phyloP scores from a whole-genome alignment of 768 basidiomycete species.

The Phylloporus sp. region DNA sequence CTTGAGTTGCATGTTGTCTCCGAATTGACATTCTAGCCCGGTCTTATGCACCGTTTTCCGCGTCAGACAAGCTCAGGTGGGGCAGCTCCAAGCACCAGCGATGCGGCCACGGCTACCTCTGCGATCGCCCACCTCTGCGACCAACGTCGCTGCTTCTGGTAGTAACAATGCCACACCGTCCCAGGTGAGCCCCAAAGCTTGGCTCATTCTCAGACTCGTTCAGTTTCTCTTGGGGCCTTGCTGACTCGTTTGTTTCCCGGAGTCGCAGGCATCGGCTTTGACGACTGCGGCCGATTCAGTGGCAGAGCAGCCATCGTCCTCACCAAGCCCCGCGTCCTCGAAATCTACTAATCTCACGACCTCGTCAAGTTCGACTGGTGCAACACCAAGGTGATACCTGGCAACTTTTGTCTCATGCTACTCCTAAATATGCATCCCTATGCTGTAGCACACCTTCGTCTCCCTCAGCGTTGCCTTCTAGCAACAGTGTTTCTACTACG shows the following conservation, averaged over 20 bases:
- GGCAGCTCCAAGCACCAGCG: not conserved
- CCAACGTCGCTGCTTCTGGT: not conserved
- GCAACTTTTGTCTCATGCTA: not conserved
- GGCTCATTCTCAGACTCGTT: not conserved
- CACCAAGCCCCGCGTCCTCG: not conserved
- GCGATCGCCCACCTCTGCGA: not conserved
- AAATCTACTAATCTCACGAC: not conserved
- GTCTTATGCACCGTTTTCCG: not conserved
- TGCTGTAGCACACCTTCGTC: conserved; percentile 2
- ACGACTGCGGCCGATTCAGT: not conserved
- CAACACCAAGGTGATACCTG: conserved; percentile 14
- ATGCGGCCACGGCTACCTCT: not conserved
- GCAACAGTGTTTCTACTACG: not conserved
- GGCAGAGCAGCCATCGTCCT: not conserved
- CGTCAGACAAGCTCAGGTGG: not conserved
- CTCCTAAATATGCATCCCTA: not conserved
- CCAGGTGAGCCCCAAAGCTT: not conserved
- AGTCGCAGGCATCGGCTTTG: not conserved
- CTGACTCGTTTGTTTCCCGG: not conserved
- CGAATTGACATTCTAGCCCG: not conserved
- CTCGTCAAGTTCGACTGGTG: not conserved
- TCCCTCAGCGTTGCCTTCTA: not conserved
- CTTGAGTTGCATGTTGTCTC: not conserved
- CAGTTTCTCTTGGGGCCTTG: not conserved
- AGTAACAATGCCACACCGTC: not conserved